phyloP scores from a whole-genome alignment of 2,329 filamentous ascomycete species.

The Pseudofabraea citricarpa region DNA sequence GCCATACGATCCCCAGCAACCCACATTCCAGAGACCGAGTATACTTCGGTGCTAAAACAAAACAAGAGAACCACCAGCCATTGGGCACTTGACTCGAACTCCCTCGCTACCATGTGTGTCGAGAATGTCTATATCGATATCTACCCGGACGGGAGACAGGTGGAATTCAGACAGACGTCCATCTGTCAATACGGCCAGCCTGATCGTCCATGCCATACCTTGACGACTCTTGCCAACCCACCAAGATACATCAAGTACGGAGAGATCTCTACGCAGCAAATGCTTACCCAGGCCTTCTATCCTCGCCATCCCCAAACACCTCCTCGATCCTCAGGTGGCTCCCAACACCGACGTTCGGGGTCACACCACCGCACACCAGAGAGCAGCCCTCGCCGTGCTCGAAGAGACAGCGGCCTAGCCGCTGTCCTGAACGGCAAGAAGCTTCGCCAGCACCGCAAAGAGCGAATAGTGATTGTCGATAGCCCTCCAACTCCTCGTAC shows the following conservation, averaged over 20 bases:
- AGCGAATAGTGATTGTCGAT: constrained; percentile 41
- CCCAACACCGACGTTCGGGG: constrained; percentile 27
- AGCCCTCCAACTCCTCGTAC: constrained; percentile 40
- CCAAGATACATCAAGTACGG: constrained; percentile 31
- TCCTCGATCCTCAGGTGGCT: constrained; percentile 17
- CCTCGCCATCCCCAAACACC: constrained; percentile 16
- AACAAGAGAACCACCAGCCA: constrained; percentile 13
- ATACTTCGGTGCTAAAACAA: constrained; percentile 5
- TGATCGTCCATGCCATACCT: constrained; percentile 37
- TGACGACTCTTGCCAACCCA: constrained; percentile 37
- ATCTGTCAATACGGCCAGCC: constrained; percentile 34
- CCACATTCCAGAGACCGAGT: constrained; percentile 6
- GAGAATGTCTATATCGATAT: constrained; percentile 42
- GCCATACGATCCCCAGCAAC: constrained; percentile 4
- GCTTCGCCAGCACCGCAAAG: constrained; percentile 28
- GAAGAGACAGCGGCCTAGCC: constrained; percentile 27
- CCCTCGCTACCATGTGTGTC: constrained; percentile 41
- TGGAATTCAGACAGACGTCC: constrained; percentile 30
- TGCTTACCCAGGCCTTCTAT: constrained; percentile 27
- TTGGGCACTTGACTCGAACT: constrained; percentile 10
- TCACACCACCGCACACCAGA: constrained; percentile 25
- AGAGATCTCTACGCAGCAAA: constrained; percentile 28
- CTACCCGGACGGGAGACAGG: constrained; percentile 39
- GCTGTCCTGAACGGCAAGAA: constrained; percentile 16
- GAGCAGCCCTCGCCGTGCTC: constrained; percentile 31